Base-by-base conservation (phyloP, 495 filamentous ascomycete genomes). In the Penicillium verhagenii region DNA sequence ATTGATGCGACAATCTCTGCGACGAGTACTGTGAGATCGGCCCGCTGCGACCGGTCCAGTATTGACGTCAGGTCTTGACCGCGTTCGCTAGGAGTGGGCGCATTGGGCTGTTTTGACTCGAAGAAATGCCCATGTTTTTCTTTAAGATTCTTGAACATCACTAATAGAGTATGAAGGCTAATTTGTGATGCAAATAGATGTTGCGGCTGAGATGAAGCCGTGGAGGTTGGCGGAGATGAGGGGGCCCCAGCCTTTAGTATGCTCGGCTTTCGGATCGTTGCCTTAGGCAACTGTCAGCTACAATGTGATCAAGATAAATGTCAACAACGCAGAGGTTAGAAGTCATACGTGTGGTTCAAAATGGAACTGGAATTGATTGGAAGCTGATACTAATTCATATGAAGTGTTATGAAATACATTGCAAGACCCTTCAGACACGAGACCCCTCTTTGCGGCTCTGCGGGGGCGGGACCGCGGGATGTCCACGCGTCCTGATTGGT, bases 11-110 rank as follows among this genome's bases (percentile, higher is more conserved):
- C 68, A 13, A 73, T 68, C 45, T 69, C 65, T 19, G 73, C 73
- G 19, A 80, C 71, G 9, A 82, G 69, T 4, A 76, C 61, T 6
- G 74, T 79, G 35, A 82, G 65, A 29, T 81, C 79, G 16, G 58
- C 78, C 3, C 79, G 72, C 48, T 81, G 72, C 21, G 74, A 70
- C 35, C 73, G 74, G 56, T 79, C 71, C 44, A 82, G 56, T 42
- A 79, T 75, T 28, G 78, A 78, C 25, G 73, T 79, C 37, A 82
- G 63, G 61, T 78, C 73, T 63, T 77, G 74, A 42, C 65, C 70
- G 33, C 58, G 52, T 31, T 75, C 65, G 47, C 58, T 65, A 31
- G 61, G 47, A 25, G 60, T 39, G 23, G 57, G 28, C 20, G 33
- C 56, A 54, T 66, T 52, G 46, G 70, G 52, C 29, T 59, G 43